phyloP scores from a whole-genome alignment of 345 rosid genomes.

The Lagerstroemia speciosa region DNA sequence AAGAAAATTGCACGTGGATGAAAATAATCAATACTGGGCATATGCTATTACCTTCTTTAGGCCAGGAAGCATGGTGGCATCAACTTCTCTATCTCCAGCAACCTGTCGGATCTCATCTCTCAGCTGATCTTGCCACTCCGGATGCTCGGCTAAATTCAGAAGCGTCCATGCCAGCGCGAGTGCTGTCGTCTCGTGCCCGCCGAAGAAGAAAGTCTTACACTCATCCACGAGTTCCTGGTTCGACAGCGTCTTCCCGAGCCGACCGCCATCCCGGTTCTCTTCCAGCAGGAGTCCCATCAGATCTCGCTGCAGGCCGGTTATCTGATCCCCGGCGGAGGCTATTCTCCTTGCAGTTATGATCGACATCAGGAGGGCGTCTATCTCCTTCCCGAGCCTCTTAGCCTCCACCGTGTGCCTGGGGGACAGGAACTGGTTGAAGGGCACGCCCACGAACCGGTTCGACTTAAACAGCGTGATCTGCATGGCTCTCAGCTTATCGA shows the following conservation, averaged over 20 bases:
- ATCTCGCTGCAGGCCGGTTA: conserved; percentile 20
- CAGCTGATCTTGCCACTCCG: conserved; percentile 66
- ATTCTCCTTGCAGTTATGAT: conserved; percentile 44
- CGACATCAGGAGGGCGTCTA: conserved; percentile 50
- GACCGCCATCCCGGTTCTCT: conserved; percentile 23
- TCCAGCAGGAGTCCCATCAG: conserved; percentile 54
- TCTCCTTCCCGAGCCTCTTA: conserved; percentile 51
- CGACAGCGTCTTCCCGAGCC: conserved; percentile 34
- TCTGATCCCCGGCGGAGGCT: conserved; percentile 10
- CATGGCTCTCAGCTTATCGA: conserved; percentile 60
- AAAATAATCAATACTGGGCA: neutral
- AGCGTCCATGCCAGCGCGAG: conserved; percentile 79
- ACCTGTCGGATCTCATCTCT: conserved; percentile 73
- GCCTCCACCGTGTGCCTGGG: conserved; percentile 47
- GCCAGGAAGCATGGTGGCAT: conserved; percentile 55
- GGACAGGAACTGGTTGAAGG: conserved; percentile 44
- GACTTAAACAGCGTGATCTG: conserved; percentile 65
- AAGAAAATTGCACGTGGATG: neutral
- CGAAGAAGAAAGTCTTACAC: conserved; percentile 95
- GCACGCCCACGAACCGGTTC: conserved; percentile 81
- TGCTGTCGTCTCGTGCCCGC: conserved; percentile 92
- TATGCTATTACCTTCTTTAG: conserved; percentile 65
- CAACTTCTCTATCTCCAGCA: conserved; percentile 44
- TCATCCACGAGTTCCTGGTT: conserved; percentile 67
- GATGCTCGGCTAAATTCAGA: conserved; percentile 65